These are phyloP conservation scores for Aurantiochytrium sp. DNA, from an alignment of 108 stramenopile species.

Conservation along the genomic window DNA sequence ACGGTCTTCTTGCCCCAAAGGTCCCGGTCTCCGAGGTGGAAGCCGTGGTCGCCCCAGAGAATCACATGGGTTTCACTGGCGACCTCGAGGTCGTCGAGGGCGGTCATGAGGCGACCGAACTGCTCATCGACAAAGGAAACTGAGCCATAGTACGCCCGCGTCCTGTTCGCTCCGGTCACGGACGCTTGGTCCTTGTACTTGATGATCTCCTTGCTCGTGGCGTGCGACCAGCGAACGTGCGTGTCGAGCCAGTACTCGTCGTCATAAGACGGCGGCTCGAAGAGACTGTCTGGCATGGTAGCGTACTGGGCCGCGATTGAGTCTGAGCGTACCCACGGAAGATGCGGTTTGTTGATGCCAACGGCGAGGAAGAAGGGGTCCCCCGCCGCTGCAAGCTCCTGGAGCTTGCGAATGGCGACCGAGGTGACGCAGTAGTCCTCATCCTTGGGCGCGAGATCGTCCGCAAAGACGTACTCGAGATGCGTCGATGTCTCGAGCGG, in stretches of 20 bases:
- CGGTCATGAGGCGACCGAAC: background rate
- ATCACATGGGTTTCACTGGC: background rate
- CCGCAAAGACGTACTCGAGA: background rate
- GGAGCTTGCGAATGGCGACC: background rate
- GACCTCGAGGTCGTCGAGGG: background rate
- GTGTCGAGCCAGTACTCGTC: background rate
- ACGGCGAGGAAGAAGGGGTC: slow-evolving; percentile 29
- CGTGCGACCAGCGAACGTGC: background rate
- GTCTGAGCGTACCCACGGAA: background rate
- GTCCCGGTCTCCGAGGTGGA: background rate
- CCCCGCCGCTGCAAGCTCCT: background rate
- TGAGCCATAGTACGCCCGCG: background rate
- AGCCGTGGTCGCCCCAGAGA: slow-evolving; percentile 20
- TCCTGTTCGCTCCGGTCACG: background rate
- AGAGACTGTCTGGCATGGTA: background rate
- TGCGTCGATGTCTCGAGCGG: background rate
- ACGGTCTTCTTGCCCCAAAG: slow-evolving; percentile 20
- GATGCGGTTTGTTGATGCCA: slow-evolving; percentile 28
- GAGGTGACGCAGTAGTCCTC: background rate
- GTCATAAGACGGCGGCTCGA: background rate
- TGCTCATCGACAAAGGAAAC: slow-evolving; percentile 27
- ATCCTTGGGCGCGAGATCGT: background rate
- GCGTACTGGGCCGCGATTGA: background rate
- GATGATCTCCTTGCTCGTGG: background rate
- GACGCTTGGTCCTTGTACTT: background rate